Base-by-base conservation (phyloP, 73 alveolate species). In the Tetrahymena elliotti region DNA sequence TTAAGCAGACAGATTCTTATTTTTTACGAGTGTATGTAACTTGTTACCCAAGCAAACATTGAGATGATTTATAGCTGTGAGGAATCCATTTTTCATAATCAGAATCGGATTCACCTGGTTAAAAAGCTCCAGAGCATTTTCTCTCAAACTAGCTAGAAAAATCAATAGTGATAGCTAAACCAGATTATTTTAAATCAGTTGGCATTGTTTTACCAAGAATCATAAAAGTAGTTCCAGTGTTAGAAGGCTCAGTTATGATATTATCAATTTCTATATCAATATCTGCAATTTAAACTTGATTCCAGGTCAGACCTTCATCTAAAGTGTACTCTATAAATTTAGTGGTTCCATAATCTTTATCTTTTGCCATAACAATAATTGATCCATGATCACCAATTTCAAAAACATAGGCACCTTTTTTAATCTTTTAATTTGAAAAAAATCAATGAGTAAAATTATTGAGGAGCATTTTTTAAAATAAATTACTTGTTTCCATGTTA, bases 361-460 rank as follows among this genome's bases (percentile, higher is more conserved):
- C 96, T 24, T 94, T 94, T 6, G 99, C 99, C 97, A 98, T 96
- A 24, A 98, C 99, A 6, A 98, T 95, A 37, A 98, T 95, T 20
- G 99, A 99, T 20, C 99, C 99, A 95, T 98, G 99, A 96, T 98
- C 99, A 5, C 99, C 99, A 2, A 97, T 95, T 94, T 98, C 99
- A 93, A 96, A 98, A 47, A 98, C 97, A 83, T 96, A 97, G 2
- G 99, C 96, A 36, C 99, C 99, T 83, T 98, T 68, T 68, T 68
- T 68, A 68, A 68, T 68, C 88, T 68, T 3, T 8, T 11, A 68
- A 27, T 11, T 3, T 68, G 10, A 1, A 68, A 27, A 68, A 31
- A 24, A 4, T 53, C 3, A 53, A 53, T 53, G 20, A 3, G 11
- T 68, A 1, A n/a, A n/a, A n/a, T n/a, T n/a, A n/a, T n/a, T 68